Conservation (phyloP, 257 asterid species). For the Galeopsis tetrahit region DNA sequence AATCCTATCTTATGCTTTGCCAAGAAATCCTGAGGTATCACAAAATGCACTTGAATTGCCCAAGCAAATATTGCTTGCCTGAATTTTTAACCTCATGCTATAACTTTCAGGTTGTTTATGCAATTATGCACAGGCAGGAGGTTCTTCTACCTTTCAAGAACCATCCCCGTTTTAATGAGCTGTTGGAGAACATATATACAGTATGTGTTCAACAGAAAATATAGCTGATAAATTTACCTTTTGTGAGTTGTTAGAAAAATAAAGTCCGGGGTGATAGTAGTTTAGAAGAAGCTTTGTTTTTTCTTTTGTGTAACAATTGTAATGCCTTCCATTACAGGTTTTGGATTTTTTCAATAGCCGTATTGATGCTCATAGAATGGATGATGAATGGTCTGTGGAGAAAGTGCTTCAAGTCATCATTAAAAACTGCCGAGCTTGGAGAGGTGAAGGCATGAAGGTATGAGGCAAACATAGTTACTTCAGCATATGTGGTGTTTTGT, state of each 20-base stretch:
- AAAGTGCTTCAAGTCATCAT: slow-evolving; percentile 81
- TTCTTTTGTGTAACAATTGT: not conserved
- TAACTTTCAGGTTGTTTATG: slow-evolving; percentile 77
- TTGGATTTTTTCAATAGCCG: slow-evolving; percentile 87
- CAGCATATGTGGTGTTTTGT: not conserved
- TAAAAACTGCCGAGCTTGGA: slow-evolving; percentile 85
- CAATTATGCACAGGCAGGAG: slow-evolving; percentile 96
- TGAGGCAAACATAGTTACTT: slow-evolving; percentile 24
- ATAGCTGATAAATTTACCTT: slow-evolving; percentile 19
- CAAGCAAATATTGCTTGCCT: slow-evolving; percentile 11
- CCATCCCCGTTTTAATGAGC: slow-evolving; percentile 90
- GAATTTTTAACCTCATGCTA: slow-evolving; percentile 10
- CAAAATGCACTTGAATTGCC: slow-evolving; percentile 30
- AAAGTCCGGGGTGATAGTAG: not conserved
- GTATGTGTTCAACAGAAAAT: slow-evolving; percentile 48
- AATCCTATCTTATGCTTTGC: slow-evolving; percentile 77
- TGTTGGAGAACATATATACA: slow-evolving; percentile 84
- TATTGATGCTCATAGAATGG: slow-evolving; percentile 73
- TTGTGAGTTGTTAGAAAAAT: slow-evolving; percentile 4
- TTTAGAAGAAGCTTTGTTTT: slow-evolving; percentile 16
- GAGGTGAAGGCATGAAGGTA: slow-evolving; percentile 98
- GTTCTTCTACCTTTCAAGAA: slow-evolving; percentile 85
- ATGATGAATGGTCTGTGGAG: slow-evolving; percentile 95
- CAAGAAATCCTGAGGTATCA: slow-evolving; percentile 90
- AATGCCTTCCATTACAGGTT: slow-evolving; percentile 50